phyloP scores from a whole-genome alignment of 2,329 filamentous ascomycete genomes.

The Monilinia polystroma region DNA sequence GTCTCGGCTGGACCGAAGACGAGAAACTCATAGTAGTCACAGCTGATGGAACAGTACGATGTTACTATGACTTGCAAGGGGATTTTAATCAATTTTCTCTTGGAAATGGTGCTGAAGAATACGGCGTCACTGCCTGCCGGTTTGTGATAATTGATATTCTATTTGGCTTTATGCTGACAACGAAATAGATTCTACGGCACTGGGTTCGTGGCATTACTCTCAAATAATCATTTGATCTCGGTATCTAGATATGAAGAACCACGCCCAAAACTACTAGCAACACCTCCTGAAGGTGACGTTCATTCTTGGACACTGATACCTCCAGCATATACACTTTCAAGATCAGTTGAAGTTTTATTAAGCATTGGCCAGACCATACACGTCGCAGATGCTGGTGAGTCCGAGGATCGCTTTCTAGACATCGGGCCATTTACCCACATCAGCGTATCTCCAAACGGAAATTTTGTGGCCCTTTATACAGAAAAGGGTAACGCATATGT shows the following conservation, averaged over 20 bases:
- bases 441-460: conserved; percentile 85
- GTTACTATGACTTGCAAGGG: conserved; percentile 83
- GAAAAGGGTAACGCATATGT: conserved; percentile 84
- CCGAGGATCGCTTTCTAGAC: conserved; percentile 86
- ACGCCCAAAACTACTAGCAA: conserved; percentile 76
- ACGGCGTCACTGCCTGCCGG: conserved; percentile 81
- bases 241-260: conserved; percentile 92
- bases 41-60: conserved; percentile 84
- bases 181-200: conserved; percentile 68
- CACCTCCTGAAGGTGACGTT: conserved; percentile 73
- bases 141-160: conserved; percentile 23
- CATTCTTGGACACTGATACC: conserved; percentile 88
- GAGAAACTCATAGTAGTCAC: conserved; percentile 88
- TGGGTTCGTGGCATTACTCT: conserved; percentile 89
- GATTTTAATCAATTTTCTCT: conserved; percentile 95
- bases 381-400: conserved; percentile 83
- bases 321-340: conserved; percentile 82
- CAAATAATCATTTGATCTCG: conserved; percentile 81
- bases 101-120: conserved; percentile 84
- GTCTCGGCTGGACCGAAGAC: conserved; percentile 93
- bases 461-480: conserved; percentile 84
- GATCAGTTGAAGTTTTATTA: conserved; percentile 88
- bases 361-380: conserved; percentile 83
- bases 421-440: conserved; percentile 92
- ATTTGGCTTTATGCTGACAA: conserved; percentile 15